Percentiles rank a stretch among this genome's conserved stretches.
Conservation (phyloP, 345 rosid genomes). For the Mangifera indica region DNA sequence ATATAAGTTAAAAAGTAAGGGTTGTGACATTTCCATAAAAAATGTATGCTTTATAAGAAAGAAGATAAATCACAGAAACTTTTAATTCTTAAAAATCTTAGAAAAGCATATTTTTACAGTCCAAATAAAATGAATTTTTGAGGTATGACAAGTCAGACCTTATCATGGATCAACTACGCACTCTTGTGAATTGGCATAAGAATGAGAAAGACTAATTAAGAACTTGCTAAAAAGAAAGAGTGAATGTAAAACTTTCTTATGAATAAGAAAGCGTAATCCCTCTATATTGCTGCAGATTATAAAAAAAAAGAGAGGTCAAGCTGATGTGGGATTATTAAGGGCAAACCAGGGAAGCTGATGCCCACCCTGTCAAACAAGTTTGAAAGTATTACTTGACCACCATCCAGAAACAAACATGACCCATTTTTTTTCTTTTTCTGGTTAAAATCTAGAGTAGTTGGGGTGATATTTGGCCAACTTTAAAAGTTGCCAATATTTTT, state of each 20-base stretch:
- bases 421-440: neutral
- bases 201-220: no score
- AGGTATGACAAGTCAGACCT: no score
- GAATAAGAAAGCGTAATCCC: neutral
- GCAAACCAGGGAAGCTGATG: neutral
- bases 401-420: neutral
- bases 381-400: neutral
- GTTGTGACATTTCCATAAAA: neutral
- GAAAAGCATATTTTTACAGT: neutral
- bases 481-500: neutral
- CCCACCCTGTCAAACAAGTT: neutral
- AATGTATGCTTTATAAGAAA: neutral
- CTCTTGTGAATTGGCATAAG: neutral
- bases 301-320: neutral
- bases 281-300: neutral
- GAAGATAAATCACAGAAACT: neutral
- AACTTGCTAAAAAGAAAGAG: neutral
- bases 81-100: neutral
- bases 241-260: neutral
- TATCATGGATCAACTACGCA: neutral
- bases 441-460: neutral
- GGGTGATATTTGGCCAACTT: neutral
- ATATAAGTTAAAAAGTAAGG: neutral
- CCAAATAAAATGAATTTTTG: neutral
- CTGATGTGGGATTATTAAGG: slow-evolving; percentile 8